A percentile compares a stretch with the other conserved stretches of the same genome.
Evolutionary conservation across 306 rosid species (phyloP).

Genomic region (Rosa lucieae): DNA sequence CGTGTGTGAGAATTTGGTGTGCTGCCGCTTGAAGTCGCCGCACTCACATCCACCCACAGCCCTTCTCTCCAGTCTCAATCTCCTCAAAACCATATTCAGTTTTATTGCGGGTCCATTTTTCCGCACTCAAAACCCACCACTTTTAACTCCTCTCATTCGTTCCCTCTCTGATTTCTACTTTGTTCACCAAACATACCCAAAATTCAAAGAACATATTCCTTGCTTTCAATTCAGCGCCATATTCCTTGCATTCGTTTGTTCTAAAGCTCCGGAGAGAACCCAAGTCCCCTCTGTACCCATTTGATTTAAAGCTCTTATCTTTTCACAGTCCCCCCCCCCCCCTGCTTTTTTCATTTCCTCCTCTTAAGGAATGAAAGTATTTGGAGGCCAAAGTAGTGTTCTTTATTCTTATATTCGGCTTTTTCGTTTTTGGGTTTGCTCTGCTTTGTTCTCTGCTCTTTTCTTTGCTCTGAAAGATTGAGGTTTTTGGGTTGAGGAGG

Average conservation of each 20-base stretch:
- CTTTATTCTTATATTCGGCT: constrained; percentile 19
- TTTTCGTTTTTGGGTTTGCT: constrained; percentile 7
- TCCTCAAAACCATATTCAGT: not conserved
- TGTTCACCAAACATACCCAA: not conserved
- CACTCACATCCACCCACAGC: not conserved
- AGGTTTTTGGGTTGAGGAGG: not conserved
- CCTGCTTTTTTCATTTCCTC: not conserved
- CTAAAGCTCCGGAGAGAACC: constrained; percentile 15
- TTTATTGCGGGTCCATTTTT: not conserved
- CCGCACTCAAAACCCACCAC: constrained; percentile 1
- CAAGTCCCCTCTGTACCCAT: constrained; percentile 12
- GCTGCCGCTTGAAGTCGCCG: not conserved
- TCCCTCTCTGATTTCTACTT: not conserved
- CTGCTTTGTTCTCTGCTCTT: constrained; percentile 18
- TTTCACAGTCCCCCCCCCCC: not conserved
- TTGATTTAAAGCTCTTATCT: constrained; percentile 27
- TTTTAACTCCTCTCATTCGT: not conserved
- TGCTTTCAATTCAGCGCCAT: constrained; percentile 18
- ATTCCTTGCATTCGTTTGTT: not conserved
- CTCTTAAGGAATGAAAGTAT: constrained; percentile 9
- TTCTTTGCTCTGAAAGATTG: constrained; percentile 18
- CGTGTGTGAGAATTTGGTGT: not conserved
- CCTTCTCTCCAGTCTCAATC: not conserved
- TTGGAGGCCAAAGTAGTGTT: constrained; percentile 6
- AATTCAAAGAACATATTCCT: constrained; percentile 29